phyloP scores from a whole-genome alignment of 2,329 filamentous ascomycete species.

The Aspergillus japonicus region DNA sequence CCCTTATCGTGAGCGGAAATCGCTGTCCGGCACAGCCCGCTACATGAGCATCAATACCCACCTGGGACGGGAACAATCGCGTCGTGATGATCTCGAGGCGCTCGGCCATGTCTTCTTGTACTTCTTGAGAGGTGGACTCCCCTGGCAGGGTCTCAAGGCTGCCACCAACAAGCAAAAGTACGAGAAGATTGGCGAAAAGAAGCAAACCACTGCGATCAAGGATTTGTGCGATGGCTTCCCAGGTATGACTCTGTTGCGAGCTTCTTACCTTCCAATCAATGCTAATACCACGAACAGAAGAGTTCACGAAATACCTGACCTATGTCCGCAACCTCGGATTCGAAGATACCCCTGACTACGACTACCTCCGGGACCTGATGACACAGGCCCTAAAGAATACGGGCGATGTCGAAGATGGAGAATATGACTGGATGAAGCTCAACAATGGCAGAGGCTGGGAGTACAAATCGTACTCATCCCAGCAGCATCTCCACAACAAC shows the following conservation, averaged over 20 bases:
- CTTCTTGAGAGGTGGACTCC: constrained; percentile 64
- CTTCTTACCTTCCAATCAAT: background rate
- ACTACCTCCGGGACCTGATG: constrained; percentile 94
- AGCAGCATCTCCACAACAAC: constrained; percentile 76
- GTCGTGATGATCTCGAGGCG: constrained; percentile 92
- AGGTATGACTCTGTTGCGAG: constrained; percentile 43
- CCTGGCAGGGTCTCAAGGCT: constrained; percentile 68
- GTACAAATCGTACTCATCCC: constrained; percentile 67
- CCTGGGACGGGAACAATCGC: constrained; percentile 90
- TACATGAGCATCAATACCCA: constrained; percentile 99
- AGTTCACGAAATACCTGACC: constrained; percentile 96
- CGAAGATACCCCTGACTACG: constrained; percentile 97
- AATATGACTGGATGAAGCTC: constrained; percentile 99
- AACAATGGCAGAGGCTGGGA: constrained; percentile 93
- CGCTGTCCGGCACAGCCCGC: constrained; percentile 89
- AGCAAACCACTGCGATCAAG: constrained; percentile 95
- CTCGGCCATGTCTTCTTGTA: constrained; percentile 70
- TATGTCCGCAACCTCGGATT: constrained; percentile 98
- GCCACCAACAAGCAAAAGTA: constrained; percentile 92
- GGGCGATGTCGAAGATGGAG: constrained; percentile 92
- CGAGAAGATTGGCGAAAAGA: constrained; percentile 99
- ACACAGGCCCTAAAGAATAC: constrained; percentile 93
- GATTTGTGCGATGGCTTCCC: constrained; percentile 95
- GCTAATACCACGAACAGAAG: constrained; percentile 57
- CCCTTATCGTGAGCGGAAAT: constrained; percentile 94